A percentile compares a stretch with the other conserved stretches of the same genome.
Evolutionary conservation across 202 grass and related monocot genomes (phyloP).

Genomic region (Cymbopogon flexuosus): DNA sequence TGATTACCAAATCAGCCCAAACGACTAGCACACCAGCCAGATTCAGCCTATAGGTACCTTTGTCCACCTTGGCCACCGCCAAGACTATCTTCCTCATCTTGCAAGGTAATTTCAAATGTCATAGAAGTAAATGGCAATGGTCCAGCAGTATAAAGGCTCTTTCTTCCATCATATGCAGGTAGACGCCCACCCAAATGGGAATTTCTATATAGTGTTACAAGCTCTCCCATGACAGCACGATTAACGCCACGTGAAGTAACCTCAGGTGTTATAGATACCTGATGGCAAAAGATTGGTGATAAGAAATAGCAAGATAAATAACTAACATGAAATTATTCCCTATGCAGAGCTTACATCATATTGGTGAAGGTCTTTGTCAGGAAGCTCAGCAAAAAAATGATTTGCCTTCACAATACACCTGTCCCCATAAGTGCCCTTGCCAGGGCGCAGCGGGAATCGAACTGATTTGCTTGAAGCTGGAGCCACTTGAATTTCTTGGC

Average conservation of each 20-base stretch:
- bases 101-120: slow-evolving; percentile 71
- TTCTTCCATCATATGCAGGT: slow-evolving; percentile 88
- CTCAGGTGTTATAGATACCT: slow-evolving; percentile 87
- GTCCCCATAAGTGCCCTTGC: slow-evolving; percentile 78
- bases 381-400: slow-evolving; percentile 95
- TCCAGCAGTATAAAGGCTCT: slow-evolving; percentile 90
- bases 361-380: slow-evolving; percentile 97
- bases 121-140: slow-evolving; percentile 72
- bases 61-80: slow-evolving; percentile 49
- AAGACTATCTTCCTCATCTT: slow-evolving; percentile 79
- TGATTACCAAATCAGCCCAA: too few relatives aligned
- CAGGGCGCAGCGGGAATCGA: slow-evolving; percentile 84
- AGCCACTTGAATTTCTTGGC: slow-evolving; percentile 56
- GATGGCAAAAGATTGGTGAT: slow-evolving; percentile 19
- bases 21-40: too few relatives aligned
- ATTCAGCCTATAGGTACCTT: slow-evolving; percentile 16
- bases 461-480: slow-evolving; percentile 75
- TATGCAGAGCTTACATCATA: slow-evolving; percentile 64
- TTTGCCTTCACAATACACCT: slow-evolving; percentile 94
- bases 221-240: slow-evolving; percentile 82
- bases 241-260: slow-evolving; percentile 91
- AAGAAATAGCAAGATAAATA: slow-evolving; percentile 14
- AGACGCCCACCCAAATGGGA: slow-evolving; percentile 68
- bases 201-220: slow-evolving; percentile 59
- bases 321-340: slow-evolving; percentile 3